These are phyloP conservation scores for Paraphoma chrysanthemicola DNA, from an alignment of 2,329 filamentous ascomycete genomes.

Conservation along the genomic window DNA sequence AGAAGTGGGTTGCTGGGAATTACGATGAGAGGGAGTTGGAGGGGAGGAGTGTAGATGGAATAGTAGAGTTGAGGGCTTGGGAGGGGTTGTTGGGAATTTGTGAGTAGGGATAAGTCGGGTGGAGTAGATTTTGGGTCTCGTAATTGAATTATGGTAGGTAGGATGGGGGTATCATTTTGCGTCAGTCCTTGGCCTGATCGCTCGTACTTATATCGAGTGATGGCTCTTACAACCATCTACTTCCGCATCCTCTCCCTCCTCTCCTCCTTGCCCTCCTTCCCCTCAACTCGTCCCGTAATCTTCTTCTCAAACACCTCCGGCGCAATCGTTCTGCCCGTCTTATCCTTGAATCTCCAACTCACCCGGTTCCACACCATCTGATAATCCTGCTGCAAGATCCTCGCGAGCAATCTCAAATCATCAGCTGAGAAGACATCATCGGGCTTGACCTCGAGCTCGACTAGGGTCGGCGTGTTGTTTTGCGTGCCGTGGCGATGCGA, in stretches of 20 bases:
- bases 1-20: slow-evolving; percentile 47
- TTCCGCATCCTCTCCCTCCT: background rate
- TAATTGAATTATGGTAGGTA: no score
- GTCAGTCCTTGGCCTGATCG: background rate
- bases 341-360: slow-evolving; percentile 56
- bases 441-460: slow-evolving; percentile 30
- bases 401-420: slow-evolving; percentile 52
- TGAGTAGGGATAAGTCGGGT: no score
- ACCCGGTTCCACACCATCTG: slow-evolving; percentile 56
- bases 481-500: background rate
- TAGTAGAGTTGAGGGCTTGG: slow-evolving; percentile 42
- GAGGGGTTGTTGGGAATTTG: slow-evolving; percentile 40
- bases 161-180: background rate
- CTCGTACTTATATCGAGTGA: no score
- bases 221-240: no score
- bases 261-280: slow-evolving; percentile 4
- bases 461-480: slow-evolving; percentile 1
- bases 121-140: no score
- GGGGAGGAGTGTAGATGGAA: slow-evolving; percentile 19
- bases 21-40: slow-evolving; percentile 39
- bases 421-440: slow-evolving; percentile 35
- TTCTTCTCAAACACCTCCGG: slow-evolving; percentile 54
- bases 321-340: slow-evolving; percentile 55
- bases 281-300: slow-evolving; percentile 37
- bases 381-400: slow-evolving; percentile 53